Conservation (phyloP, 495 filamentous ascomycete genomes). For the Penicillium roqueforti region DNA sequence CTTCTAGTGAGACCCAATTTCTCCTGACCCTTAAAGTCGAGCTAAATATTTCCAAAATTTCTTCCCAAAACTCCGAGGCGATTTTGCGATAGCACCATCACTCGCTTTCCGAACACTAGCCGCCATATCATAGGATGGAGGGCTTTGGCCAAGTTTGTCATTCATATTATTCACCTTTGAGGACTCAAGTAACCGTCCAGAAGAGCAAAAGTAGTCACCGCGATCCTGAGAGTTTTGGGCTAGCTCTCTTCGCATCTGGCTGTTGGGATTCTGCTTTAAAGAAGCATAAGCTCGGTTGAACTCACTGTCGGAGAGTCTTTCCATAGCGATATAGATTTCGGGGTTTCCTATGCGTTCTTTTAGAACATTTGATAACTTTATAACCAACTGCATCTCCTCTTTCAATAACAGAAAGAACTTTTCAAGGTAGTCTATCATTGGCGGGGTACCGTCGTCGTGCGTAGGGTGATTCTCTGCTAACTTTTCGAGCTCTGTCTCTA, state of each 20-base stretch:
- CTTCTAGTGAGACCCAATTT: background rate
- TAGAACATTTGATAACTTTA: background rate
- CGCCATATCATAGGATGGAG: background rate
- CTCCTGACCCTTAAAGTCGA: background rate
- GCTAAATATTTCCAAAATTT: background rate
- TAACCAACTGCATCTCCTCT: background rate
- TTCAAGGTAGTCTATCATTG: constrained; percentile 1
- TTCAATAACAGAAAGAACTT: background rate
- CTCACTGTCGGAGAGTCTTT: constrained; percentile 8
- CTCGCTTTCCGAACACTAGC: background rate
- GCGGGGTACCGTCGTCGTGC: background rate
- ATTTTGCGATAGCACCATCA: background rate
- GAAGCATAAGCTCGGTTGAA: constrained; percentile 15
- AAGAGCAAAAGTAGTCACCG: background rate
- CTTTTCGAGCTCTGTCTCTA: background rate
- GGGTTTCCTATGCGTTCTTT: constrained; percentile 7
- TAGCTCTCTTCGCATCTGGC: constrained; percentile 5
- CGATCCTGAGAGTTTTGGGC: background rate
- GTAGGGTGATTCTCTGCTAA: background rate
- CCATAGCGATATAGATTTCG: constrained; percentile 10
- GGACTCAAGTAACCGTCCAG: background rate
- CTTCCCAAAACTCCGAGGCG: background rate
- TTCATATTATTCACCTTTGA: constrained; percentile 1
- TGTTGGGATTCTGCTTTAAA: constrained; percentile 5
- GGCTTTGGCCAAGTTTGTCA: constrained; percentile 5